These are phyloP conservation scores for Tetrahymena elliotti DNA, from an alignment of 73 alveolate genomes.

Conservation along the genomic window DNA sequence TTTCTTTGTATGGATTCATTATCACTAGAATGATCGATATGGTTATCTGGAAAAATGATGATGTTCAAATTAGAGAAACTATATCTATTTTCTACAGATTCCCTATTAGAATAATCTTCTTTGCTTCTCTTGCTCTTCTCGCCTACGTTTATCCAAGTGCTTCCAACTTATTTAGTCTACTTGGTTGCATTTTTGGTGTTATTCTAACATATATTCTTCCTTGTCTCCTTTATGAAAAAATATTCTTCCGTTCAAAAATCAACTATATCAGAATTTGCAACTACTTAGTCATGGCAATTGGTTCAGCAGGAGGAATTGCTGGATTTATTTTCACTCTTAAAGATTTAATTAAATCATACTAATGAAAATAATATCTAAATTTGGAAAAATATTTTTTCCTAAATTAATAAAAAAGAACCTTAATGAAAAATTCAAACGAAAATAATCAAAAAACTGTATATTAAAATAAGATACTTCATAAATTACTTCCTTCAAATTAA, in stretches of 20 bases:
- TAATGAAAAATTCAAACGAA: background rate
- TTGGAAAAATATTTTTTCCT: too few relatives aligned
- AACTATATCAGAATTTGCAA: background rate
- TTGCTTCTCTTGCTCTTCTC: background rate
- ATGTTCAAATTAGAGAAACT: background rate
- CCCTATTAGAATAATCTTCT: background rate
- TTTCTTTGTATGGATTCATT: background rate
- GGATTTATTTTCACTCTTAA: background rate
- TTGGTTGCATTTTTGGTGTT: background rate
- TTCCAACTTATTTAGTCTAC: background rate
- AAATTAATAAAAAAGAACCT: too few relatives aligned
- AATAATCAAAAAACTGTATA: too few relatives aligned
- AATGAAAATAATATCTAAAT: background rate
- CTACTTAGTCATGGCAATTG: background rate
- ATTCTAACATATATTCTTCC: background rate
- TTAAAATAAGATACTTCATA: background rate
- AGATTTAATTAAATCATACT: background rate
- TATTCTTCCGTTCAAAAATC: background rate
- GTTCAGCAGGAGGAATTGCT: background rate
- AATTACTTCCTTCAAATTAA: background rate
- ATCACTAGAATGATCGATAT: background rate
- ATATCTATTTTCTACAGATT: background rate
- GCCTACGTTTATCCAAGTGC: background rate
- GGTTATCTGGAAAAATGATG: background rate
- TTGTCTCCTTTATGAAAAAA: background rate